Base-by-base conservation (phyloP, 31 red algal species). In the Odonthalia washingtoniensis region DNA sequence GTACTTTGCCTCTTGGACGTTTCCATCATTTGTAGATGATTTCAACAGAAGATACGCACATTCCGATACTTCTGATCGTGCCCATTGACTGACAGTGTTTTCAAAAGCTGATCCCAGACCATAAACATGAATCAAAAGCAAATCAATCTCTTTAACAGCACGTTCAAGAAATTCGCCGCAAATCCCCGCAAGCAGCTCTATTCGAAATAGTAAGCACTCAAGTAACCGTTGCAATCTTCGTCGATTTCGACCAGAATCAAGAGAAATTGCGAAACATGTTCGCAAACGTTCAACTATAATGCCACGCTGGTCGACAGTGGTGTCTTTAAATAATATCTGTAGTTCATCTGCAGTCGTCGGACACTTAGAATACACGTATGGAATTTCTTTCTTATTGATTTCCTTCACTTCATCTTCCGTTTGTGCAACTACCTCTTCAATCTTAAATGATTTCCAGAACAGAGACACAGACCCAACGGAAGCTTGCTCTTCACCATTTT, bases 221-320 rank as follows among this genome's bases (percentile, higher is more conserved):
- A 87, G 67, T 34, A 94, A 63, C 27, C 46, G 35, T 18, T 74
- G 49, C 9, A 88, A 85, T 37, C 83, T 84, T 32, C 41, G 60
- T 6, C 52, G 44, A 60, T 94, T 94, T 40, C 49, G 52, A 9
- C 74, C 60, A 65, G 85, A 79, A 77, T 85, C 78, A 24, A 94
- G 70, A 16, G 84, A 85, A 41, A 82, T 37, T 1, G 91, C 84
- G 70, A 94, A 94, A 78, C 91, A 94, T 41, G 83, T 94, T 0
- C 35, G n/a, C 5, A 94, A 43, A 24, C 91, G 62, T 46, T 87
- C 80, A 27, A 94, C 46, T 38, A 94, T 57, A 5, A 94, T 1
- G 35, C 61, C 60, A 14, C 91, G 77, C 39, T 94, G 85, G 37
- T 69, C 30, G 17, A 88, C 0, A 31, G 85, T 89, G 9, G 37